phyloP scores from a whole-genome alignment of 108 stramenopile species.

The Nitzschia sp. region DNA sequence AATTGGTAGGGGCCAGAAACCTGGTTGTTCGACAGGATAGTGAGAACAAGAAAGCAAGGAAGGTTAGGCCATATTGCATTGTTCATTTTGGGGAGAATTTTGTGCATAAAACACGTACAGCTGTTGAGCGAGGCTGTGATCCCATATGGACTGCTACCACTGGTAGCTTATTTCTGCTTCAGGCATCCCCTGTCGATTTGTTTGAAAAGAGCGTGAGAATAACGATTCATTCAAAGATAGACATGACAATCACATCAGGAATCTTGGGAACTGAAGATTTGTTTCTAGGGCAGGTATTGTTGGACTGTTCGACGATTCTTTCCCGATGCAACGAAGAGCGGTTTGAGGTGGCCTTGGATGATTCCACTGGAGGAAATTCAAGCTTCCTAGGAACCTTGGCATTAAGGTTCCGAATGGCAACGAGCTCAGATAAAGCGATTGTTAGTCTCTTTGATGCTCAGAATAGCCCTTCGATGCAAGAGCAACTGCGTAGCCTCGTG shows the following conservation, averaged over 20 bases:
- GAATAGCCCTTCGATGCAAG: background rate
- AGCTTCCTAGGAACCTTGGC: slow-evolving; percentile 50
- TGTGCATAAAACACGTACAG: slow-evolving; percentile 38
- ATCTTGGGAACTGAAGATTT: slow-evolving; percentile 11
- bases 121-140: slow-evolving; percentile 35
- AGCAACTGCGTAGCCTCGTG: slow-evolving; percentile 2
- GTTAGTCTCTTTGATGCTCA: slow-evolving; percentile 27
- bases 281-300: slow-evolving; percentile 46
- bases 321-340: slow-evolving; percentile 52
- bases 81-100: slow-evolving; percentile 29
- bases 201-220: slow-evolving; percentile 26
- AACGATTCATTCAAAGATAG: slow-evolving; percentile 19
- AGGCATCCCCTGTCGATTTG: slow-evolving; percentile 24
- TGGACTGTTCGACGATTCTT: slow-evolving; percentile 45
- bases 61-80: slow-evolving; percentile 31
- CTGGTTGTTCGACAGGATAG: slow-evolving; percentile 14
- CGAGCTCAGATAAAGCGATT: slow-evolving; percentile 49
- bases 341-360: slow-evolving; percentile 51
- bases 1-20: slow-evolving; percentile 50
- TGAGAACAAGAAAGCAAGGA: slow-evolving; percentile 7
- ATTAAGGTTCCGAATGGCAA: slow-evolving; percentile 57
- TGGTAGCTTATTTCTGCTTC: slow-evolving; percentile 51
- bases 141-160: slow-evolving; percentile 66
- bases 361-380: slow-evolving; percentile 30
- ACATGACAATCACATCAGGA: slow-evolving; percentile 12